Evolutionary conservation across 345 rosid genomes (phyloP).

Genomic region (Limnanthes douglasii): DNA sequence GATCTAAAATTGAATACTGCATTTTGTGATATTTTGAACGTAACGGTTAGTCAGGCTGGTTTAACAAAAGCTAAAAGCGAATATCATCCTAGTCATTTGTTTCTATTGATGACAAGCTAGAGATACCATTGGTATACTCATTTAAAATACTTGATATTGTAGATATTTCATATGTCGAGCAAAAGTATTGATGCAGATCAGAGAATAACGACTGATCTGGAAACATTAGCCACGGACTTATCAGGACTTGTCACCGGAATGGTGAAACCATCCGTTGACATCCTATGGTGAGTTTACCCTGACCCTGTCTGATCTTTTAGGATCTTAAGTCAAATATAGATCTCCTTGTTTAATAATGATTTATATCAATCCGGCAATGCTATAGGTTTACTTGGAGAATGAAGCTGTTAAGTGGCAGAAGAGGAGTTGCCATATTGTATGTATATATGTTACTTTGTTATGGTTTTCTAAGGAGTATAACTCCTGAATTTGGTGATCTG

Average conservation of each 20-base stretch:
- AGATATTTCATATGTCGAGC: constrained; percentile 89
- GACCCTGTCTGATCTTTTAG: constrained; percentile 7
- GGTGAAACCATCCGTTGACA: constrained; percentile 97
- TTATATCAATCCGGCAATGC: constrained; percentile 9
- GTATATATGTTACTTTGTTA: constrained; percentile 90
- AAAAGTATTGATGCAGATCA: constrained; percentile 91
- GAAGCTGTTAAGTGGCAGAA: constrained; percentile 86
- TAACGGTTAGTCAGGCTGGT: too few relatives aligned
- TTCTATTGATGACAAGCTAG: too few relatives aligned
- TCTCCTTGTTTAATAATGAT: constrained; percentile 5
- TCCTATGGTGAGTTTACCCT: constrained; percentile 56
- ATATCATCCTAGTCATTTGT: too few relatives aligned
- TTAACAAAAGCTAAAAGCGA: too few relatives aligned
- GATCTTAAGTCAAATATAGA: constrained; percentile 1
- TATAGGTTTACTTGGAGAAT: constrained; percentile 98
- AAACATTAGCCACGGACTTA: constrained; percentile 68
- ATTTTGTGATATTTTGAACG: too few relatives aligned
- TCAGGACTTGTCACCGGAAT: constrained; percentile 93
- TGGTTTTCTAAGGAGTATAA: constrained; percentile 75
- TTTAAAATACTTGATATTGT: constrained; percentile 7
- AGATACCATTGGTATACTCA: constrained; percentile 2
- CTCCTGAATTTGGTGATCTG: constrained; percentile 94
- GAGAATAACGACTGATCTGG: constrained; percentile 88
- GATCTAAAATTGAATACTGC: background rate
- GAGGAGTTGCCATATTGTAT: constrained; percentile 91